These are phyloP conservation scores for Rhinocladiella mackenziei DNA, from an alignment of 2,329 filamentous ascomycete genomes.

Conservation along the genomic window DNA sequence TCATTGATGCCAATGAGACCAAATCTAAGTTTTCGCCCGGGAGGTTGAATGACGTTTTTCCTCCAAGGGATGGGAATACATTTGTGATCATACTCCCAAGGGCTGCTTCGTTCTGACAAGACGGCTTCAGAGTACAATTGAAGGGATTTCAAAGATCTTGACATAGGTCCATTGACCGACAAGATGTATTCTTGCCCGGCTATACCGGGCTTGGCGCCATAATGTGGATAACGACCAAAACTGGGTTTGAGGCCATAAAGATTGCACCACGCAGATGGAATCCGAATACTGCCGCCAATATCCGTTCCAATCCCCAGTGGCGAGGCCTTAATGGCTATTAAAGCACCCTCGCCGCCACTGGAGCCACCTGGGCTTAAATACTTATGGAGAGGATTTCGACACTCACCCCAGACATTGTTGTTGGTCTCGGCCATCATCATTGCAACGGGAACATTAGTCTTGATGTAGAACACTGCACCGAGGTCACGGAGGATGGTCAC, in stretches of 20 bases:
- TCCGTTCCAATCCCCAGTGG: slow-evolving; percentile 39
- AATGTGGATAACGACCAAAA: slow-evolving; percentile 39
- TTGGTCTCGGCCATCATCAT: slow-evolving; percentile 46
- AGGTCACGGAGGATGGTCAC: slow-evolving; percentile 39
- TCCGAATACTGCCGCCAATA: slow-evolving; percentile 41
- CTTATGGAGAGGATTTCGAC: slow-evolving; percentile 37
- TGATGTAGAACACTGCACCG: slow-evolving; percentile 50
- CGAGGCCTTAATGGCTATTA: slow-evolving; percentile 34
- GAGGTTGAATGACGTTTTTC: slow-evolving; percentile 34
- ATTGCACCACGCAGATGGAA: slow-evolving; percentile 38
- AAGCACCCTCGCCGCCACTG: slow-evolving; percentile 37
- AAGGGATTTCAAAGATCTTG: slow-evolving; percentile 34
- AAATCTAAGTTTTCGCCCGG: slow-evolving; percentile 37
- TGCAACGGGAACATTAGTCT: slow-evolving; percentile 51
- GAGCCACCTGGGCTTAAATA: slow-evolving; percentile 36
- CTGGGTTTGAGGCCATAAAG: slow-evolving; percentile 41
- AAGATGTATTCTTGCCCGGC: slow-evolving; percentile 40
- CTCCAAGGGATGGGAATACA: slow-evolving; percentile 40
- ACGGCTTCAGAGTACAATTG: slow-evolving; percentile 38
- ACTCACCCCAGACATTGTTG: slow-evolving; percentile 43
- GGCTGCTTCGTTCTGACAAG: slow-evolving; percentile 33
- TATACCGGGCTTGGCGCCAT: slow-evolving; percentile 37
- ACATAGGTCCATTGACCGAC: slow-evolving; percentile 40
- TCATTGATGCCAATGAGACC: slow-evolving; percentile 39
- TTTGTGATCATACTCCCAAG: slow-evolving; percentile 41